Percentiles rank a stretch among this genome's conserved stretches.
phyloP scores from a whole-genome alignment of 768 basidiomycete genomes.

The Sporobolomyces roseus region DNA sequence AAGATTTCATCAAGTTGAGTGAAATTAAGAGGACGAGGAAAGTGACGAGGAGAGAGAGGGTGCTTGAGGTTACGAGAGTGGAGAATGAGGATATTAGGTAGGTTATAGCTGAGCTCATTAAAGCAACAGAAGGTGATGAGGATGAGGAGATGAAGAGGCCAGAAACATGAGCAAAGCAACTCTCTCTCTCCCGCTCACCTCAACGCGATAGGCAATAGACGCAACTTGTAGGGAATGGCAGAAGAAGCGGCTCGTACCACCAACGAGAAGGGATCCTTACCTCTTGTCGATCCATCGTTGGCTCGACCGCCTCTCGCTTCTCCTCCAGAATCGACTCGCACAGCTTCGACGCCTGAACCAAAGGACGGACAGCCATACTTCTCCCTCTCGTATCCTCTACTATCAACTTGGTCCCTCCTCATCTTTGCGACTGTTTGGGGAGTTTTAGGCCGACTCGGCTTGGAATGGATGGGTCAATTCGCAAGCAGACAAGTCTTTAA shows the following conservation, averaged over 20 bases:
- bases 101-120: not conserved
- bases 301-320: constrained; percentile 15
- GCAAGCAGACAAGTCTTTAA: constrained; percentile 72
- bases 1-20: constrained; percentile 42
- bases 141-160: too few relatives aligned
- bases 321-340: too few relatives aligned
- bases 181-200: not conserved
- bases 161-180: not conserved
- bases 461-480: constrained; percentile 69
- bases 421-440: constrained; percentile 81
- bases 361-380: constrained; percentile 51
- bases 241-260: too few relatives aligned
- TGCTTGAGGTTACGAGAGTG: not conserved
- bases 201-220: too few relatives aligned
- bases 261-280: too few relatives aligned
- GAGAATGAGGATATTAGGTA: not conserved
- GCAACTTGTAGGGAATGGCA: too few relatives aligned
- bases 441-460: constrained; percentile 73
- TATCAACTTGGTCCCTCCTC: constrained; percentile 64
- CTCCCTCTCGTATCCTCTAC: constrained; percentile 55
- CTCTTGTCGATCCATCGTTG: too few relatives aligned
- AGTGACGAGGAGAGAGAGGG: not conserved
- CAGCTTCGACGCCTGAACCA: too few relatives aligned
- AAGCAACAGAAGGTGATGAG: not conserved
- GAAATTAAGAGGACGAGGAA: not conserved